Conservation (phyloP, 768 basidiomycete genomes). For the Dictyophora rubrovolvata region DNA sequence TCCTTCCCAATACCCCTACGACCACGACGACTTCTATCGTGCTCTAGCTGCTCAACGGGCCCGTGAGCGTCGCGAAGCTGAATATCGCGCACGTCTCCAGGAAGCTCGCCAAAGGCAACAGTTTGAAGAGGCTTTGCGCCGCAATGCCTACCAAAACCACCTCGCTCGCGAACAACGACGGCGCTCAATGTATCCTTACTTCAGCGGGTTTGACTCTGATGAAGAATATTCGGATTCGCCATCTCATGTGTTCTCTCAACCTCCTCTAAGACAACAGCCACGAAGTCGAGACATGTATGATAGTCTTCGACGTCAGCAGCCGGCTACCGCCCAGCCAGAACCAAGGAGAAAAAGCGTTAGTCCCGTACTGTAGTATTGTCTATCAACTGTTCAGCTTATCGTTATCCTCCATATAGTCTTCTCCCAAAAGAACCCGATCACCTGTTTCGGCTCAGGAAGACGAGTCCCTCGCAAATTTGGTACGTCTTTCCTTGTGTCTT, state of each 20-base stretch:
- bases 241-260: neutral
- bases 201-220: neutral
- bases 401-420: neutral
- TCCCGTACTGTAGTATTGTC: neutral
- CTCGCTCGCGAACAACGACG: conserved; percentile 1
- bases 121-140: conserved; percentile 1
- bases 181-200: neutral
- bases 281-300: neutral
- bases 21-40: neutral
- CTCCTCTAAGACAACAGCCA: neutral
- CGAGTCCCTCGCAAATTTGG: too few species aligned
- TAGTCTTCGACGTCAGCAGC: neutral
- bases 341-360: neutral
- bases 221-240: neutral
- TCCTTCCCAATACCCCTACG: neutral
- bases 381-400: neutral
- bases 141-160: neutral
- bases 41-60: neutral
- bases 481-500: too few species aligned
- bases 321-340: neutral
- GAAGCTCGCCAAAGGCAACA: conserved; percentile 1
- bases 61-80: neutral
- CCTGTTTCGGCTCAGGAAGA: too few species aligned
- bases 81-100: neutral
- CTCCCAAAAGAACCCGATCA: neutral